Percentiles rank a stretch among this genome's conserved stretches.
These are phyloP conservation scores for Cyberlindnera petersonii DNA, from an alignment of 805 yeast species.

Conservation along the genomic window DNA sequence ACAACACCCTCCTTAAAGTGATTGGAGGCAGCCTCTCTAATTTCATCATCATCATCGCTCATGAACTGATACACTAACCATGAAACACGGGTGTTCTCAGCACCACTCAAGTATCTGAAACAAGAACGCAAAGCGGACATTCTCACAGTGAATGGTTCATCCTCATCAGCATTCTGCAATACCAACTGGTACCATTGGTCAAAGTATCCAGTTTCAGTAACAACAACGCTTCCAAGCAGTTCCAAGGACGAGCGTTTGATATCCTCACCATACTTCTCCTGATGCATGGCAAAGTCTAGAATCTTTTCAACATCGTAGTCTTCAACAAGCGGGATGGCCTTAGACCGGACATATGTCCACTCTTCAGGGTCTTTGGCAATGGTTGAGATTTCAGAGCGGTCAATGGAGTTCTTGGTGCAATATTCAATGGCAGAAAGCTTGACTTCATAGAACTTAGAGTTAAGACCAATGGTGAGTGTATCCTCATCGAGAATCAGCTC, in stretches of 20 bases:
- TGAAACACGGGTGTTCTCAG: conserved; percentile 18
- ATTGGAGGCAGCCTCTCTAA: conserved; percentile 46
- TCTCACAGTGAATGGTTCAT: conserved; percentile 42
- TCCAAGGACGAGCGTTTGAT: conserved; percentile 47
- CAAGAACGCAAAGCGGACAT: conserved; percentile 44
- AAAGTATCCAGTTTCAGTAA: conserved; percentile 29
- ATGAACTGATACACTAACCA: conserved; percentile 37
- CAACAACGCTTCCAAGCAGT: conserved; percentile 44
- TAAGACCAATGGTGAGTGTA: conserved; percentile 33
- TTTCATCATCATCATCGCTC: conserved; percentile 64
- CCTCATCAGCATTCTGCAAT: conserved; percentile 32
- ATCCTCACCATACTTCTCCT: conserved; percentile 38
- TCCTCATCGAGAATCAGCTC: conserved; percentile 26
- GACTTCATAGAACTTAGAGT: conserved; percentile 42
- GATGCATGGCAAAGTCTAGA: conserved; percentile 30
- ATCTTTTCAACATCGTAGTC: conserved; percentile 25
- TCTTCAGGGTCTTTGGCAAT: conserved; percentile 26
- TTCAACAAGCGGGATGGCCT: conserved; percentile 28
- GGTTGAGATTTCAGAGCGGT: conserved; percentile 10
- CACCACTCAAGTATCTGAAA: conserved; percentile 24
- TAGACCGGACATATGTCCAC: conserved; percentile 45
- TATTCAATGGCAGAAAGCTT: conserved; percentile 39
- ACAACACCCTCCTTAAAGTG: conserved; percentile 36
- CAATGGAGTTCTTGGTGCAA: conserved; percentile 16
- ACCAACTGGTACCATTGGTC: conserved; percentile 15